Conservation (phyloP, 2,329 filamentous ascomycete species). For the Scopulariopsis brevicaulis region DNA sequence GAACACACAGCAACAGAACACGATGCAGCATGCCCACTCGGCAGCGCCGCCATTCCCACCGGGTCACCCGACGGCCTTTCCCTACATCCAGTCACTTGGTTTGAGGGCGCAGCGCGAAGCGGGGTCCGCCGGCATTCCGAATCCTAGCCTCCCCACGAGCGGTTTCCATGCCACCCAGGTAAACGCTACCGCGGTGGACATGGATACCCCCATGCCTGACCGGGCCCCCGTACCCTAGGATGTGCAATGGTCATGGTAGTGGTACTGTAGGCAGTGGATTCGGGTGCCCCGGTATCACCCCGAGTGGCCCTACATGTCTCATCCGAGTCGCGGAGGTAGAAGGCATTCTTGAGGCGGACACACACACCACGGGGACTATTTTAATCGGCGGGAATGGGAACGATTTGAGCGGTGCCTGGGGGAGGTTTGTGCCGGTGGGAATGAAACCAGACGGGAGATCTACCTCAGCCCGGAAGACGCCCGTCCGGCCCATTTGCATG, state of each 20-base stretch:
- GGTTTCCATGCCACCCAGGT: neutral
- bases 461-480: too few species aligned
- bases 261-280: neutral
- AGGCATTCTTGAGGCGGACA: too few species aligned
- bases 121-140: neutral
- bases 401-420: too few species aligned
- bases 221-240: neutral
- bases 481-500: too few species aligned
- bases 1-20: neutral
- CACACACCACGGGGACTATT: too few species aligned
- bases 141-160: neutral
- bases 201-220: constrained; percentile 4
- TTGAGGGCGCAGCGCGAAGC: neutral
- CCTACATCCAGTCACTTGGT: neutral
- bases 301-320: too few species aligned
- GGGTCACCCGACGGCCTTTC: neutral
- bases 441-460: too few species aligned
- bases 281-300: neutral
- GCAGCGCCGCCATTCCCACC: neutral
- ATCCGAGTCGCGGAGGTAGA: too few species aligned
- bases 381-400: too few species aligned
- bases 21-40: neutral
- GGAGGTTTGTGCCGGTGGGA: too few species aligned
- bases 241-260: neutral
- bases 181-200: neutral